These are phyloP conservation scores for Fennellomyces sp. DNA, from an alignment of 371 early-diverging fungal species.

Conservation along the genomic window DNA sequence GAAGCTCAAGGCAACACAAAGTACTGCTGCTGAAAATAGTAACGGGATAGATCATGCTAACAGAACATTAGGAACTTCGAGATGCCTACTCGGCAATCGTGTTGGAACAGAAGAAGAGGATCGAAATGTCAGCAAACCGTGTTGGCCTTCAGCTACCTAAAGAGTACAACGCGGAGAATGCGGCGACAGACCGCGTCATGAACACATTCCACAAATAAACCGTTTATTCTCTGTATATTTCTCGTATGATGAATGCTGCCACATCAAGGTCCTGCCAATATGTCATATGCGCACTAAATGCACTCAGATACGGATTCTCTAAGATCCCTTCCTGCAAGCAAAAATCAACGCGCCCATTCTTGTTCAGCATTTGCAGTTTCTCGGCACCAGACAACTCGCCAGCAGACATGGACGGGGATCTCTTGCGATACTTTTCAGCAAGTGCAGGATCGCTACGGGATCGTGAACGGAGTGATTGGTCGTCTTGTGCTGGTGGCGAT, in stretches of 20 bases:
- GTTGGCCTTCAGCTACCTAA: conserved; percentile 51
- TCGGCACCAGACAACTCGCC: conserved; percentile 29
- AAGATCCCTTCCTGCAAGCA: conserved; percentile 77
- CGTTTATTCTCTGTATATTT: conserved; percentile 24
- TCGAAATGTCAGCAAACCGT: conserved; percentile 50
- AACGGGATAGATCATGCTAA: background rate
- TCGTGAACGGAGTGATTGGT: conserved; percentile 10
- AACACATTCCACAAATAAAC: conserved; percentile 16
- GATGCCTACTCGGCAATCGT: conserved; percentile 46
- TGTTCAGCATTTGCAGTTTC: conserved; percentile 57
- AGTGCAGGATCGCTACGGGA: conserved; percentile 31
- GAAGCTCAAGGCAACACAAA: conserved; percentile 48
- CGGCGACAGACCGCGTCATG: conserved; percentile 16
- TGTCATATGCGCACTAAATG: conserved; percentile 72
- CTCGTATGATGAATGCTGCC: conserved; percentile 54
- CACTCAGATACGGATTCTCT: conserved; percentile 78
- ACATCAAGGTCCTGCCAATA: conserved; percentile 79
- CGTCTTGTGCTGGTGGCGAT: conserved; percentile 5
- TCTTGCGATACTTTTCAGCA: conserved; percentile 8
- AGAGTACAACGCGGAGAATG: conserved; percentile 27
- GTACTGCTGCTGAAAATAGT: conserved; percentile 9
- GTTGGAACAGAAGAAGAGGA: conserved; percentile 49
- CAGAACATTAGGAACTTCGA: conserved; percentile 30
- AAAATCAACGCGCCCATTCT: conserved; percentile 72
- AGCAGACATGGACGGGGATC: background rate